Conservation (phyloP, 352 stramenopile species). For the Phytophthora brassicae region DNA sequence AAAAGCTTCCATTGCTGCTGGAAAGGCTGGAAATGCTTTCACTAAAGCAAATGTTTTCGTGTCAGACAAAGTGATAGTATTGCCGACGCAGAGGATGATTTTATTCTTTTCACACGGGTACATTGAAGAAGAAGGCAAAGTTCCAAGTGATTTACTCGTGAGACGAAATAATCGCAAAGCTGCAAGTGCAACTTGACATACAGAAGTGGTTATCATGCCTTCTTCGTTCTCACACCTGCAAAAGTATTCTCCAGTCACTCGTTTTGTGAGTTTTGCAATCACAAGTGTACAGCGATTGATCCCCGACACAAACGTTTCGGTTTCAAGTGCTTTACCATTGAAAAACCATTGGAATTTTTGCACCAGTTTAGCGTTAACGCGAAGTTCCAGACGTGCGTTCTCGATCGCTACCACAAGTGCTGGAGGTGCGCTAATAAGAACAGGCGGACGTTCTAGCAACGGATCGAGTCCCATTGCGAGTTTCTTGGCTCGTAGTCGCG, state of each 20-base stretch:
- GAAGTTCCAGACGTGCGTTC: conserved; percentile 35
- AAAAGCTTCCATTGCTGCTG: conserved; percentile 6
- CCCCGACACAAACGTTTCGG: conserved; percentile 21
- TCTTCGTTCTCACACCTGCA: conserved; percentile 73
- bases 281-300: conserved; percentile 38
- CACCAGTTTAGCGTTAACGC: conserved; percentile 43
- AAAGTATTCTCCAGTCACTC: conserved; percentile 52
- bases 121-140: conserved; percentile 29
- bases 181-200: conserved; percentile 37
- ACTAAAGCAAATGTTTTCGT: conserved; percentile 19
- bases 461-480: conserved; percentile 60
- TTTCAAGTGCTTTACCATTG: conserved; percentile 34
- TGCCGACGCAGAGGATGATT: conserved; percentile 16
- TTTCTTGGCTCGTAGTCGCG: conserved; percentile 58
- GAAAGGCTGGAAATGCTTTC: conserved; percentile 22
- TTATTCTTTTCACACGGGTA: conserved; percentile 17
- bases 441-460: conserved; percentile 36
- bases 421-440: conserved; percentile 36
- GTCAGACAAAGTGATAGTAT: conserved; percentile 27
- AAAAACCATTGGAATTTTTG: conserved; percentile 54
- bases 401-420: conserved; percentile 27
- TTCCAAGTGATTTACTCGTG: conserved; percentile 29
- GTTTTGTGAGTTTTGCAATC: conserved; percentile 42
- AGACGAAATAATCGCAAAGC: conserved; percentile 26
- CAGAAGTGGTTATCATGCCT: conserved; percentile 33